Percentiles rank a stretch among this genome's conserved stretches.
Conservation (phyloP, 2,329 filamentous ascomycete species). For the Colletotrichum horii region DNA sequence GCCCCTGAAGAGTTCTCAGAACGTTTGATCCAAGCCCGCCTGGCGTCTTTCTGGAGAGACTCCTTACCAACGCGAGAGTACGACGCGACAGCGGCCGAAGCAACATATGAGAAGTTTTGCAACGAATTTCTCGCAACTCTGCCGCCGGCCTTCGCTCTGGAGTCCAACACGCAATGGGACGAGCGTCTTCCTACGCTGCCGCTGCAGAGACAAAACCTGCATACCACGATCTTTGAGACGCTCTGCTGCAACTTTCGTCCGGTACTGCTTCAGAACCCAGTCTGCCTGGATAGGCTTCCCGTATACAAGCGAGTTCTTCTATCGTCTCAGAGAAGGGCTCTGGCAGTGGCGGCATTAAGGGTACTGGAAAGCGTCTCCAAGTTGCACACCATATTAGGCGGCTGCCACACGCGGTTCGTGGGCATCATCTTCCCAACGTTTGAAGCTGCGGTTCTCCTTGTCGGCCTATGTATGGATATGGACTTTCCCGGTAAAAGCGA, state of each 20-base stretch:
- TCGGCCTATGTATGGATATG: background rate
- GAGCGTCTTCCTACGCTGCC: background rate
- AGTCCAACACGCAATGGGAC: background rate
- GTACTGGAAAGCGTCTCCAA: background rate
- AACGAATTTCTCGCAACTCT: background rate
- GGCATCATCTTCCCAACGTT: background rate
- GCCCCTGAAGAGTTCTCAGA: background rate
- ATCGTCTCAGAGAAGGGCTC: background rate
- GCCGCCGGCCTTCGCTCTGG: background rate
- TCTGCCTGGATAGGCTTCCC: background rate
- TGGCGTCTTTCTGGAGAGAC: background rate
- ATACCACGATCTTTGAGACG: background rate
- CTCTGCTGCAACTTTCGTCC: background rate
- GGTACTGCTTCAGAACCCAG: background rate
- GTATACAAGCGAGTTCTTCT: background rate
- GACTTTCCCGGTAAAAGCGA: background rate
- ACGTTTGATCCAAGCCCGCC: background rate
- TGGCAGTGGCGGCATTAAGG: background rate
- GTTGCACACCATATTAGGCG: background rate
- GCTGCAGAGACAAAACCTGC: background rate
- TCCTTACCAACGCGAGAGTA: background rate
- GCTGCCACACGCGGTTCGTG: background rate
- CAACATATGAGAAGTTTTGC: background rate
- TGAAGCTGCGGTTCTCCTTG: background rate
- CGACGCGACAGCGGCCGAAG: background rate